Evolutionary conservation across 371 early-diverging fungal species (phyloP), one percentile per base, ranked within the genome.

Genomic region (Mortierella sp.): DNA sequence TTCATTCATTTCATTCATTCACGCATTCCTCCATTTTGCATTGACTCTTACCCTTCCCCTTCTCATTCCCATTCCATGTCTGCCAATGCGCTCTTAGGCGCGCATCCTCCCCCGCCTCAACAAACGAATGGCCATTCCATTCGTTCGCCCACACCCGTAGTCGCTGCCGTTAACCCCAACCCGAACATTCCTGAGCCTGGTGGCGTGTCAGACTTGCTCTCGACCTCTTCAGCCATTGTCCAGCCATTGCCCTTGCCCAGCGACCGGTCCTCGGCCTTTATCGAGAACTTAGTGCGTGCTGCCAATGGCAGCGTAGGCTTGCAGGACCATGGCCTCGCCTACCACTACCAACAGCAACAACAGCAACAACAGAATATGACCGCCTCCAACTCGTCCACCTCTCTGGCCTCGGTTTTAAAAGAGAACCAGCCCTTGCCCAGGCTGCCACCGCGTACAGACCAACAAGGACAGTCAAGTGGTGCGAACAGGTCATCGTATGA

Each of bases 181-280:
- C 26, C 43, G 12, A 30, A 37, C 47, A n/a, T 50, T 34, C 37
- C 37, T 34, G 37, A 34, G 14, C 37, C 37, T 34, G 1, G 11
- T 34, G 7, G 37, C 37, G 37, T 14, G 14, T 34, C 37, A 1
- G 37, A 34, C 2, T 34, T 34, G 37, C 37, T 14, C 14, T 34
- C 37, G 37, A 14, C 14, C 11, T 11, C 39, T 5, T 14, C 53
- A 53, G 21, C 21, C 43, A 6, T 37, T 37, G 6, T 27, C 31
- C 47, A 54, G 27, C 41, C 34, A 15, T 23, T 50, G 49, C 64
- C 56, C 5, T 24, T 64, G 15, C 64, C 64, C 0, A 56, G 39
- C 15, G 56, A 64, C 64, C 56, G 64, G 12, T 64, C 64, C 27
- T 31, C 64, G 17, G 50, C 49, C 26, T 64, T 64, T 49, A 37